Base-by-base conservation (phyloP, 345 rosid genomes). In the Eucalyptus cloeziana region DNA sequence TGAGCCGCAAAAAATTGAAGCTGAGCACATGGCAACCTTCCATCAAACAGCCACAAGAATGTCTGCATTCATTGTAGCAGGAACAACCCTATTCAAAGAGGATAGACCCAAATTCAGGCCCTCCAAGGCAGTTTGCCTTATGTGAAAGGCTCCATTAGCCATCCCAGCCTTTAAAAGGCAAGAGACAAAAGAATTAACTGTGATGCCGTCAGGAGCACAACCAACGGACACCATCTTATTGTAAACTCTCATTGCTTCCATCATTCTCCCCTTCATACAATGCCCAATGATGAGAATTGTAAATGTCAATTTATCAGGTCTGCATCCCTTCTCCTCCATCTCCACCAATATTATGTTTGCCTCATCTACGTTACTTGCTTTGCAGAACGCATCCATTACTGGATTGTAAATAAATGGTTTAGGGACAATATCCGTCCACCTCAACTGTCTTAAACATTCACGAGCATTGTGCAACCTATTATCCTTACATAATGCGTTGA, bases 271-370 rank as follows among this genome's bases (percentile, higher is more conserved):
- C 91, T 96, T 96, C 98, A 96, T 93, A 89, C 98, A 96, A 91
- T 96, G 96, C 86, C 99, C 99, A n/a, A 97, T 94, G 86, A 97
- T 96, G 86, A 97, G 96, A 93, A 97, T 96, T 14, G 99, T 96
- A 92, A 92, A 96, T 52, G 99, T 96, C 89, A 97, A 92, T 90
- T 94, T 96, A 93, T 97, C 99, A 47, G 97, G 99, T 30, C 87
- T 51, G 89, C 99, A 96, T 87, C 91, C 92, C 92, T 92, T 96
- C 93, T 92, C 94, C 90, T 94, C 95, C 99, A 97, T 94, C 92
- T 96, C 97, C 43, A 81, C 91, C 56, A 95, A 91, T 88, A 96
- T 93, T 27, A 44, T 87, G 91, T 94, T 97, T 69, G 97, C 99
- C 93, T 96, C 96, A 51, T 94, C 95, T 90, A 96, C 90, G 90